Base-by-base conservation (phyloP, 2,329 filamentous ascomycete species). In the Knufia fluminis region DNA sequence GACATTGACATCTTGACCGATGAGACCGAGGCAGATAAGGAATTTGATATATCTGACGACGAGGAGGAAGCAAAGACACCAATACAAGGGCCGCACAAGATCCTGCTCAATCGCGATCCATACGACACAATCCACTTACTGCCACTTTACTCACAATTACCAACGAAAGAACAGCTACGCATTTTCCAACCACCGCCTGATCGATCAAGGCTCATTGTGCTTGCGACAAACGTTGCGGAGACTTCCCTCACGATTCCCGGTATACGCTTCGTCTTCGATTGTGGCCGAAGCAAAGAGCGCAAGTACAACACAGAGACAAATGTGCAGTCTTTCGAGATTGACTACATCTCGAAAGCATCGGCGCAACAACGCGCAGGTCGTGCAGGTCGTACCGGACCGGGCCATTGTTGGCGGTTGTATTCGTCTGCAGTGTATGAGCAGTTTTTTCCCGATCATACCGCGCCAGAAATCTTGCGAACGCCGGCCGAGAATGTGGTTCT, bases 331-430 rank as follows among this genome's bases (percentile, higher is more conserved):
- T 98, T 95, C 63, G 86, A 95, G 60, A 80, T 98, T 47, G 85
- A 85, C 35, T 98, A 91, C 88, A 94, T 97, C 64, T 96, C 90
- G 71, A 97, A 98, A 70, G 92, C 92, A 23, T 94, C 88, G 64
- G 91, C 92, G 6, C 86, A 83, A 57, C 92, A 98, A 67, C 79
- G 92, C 64, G 82, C 88, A 52, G 92, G 92, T 69, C 87, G 92
- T 76, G 92, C 92, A 50, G 92, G 94, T 55, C 83, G 92, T 74
- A 98, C 91, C 3, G 91, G 89, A 0, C 90, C 92, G 1, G 92
- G 92, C 6, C 94, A 98, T 67, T 97, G 91, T 68, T 98, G 96
- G 70, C 76, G 89, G 50, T 70, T 98, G 3, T 98, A 95, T 68
- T 96, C 90, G 0, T 95, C 89, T 10, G 92, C 92, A 0, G 85